Percentiles rank a stretch among this genome's conserved stretches.
These are phyloP conservation scores for Debaryomyces castellii DNA, from an alignment of 805 yeast species.

Conservation along the genomic window DNA sequence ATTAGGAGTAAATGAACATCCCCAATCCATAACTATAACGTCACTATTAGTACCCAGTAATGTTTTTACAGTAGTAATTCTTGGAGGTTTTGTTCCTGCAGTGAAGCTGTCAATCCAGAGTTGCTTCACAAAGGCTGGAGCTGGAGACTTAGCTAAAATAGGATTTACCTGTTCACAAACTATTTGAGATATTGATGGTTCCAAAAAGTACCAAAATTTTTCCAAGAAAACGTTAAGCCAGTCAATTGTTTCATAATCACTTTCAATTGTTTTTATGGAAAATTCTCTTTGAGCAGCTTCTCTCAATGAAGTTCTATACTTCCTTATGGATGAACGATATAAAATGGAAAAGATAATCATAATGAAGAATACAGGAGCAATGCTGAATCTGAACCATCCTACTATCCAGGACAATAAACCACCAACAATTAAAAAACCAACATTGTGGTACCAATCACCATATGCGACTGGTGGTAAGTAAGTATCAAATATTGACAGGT, in stretches of 20 bases:
- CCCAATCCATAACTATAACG: slow-evolving; percentile 98
- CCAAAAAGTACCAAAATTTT: slow-evolving; percentile 89
- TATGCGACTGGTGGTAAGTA: slow-evolving; percentile 72
- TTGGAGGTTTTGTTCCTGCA: slow-evolving; percentile 92
- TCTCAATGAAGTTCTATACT: slow-evolving; percentile 71
- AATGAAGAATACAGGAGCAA: slow-evolving; percentile 80
- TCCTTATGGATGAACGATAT: slow-evolving; percentile 81
- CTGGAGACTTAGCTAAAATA: slow-evolving; percentile 69
- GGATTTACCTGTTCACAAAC: slow-evolving; percentile 86
- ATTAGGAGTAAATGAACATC: slow-evolving; percentile 88
- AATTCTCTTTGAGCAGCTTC: slow-evolving; percentile 85
- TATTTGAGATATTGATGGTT: slow-evolving; percentile 84
- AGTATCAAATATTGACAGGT: slow-evolving; percentile 72
- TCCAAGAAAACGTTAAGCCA: slow-evolving; percentile 90
- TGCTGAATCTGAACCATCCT: slow-evolving; percentile 73
- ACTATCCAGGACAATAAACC: slow-evolving; percentile 73
- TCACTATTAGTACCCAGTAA: slow-evolving; percentile 87
- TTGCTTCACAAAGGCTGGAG: slow-evolving; percentile 80
- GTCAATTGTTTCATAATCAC: slow-evolving; percentile 90
- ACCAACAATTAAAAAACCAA: slow-evolving; percentile 66
- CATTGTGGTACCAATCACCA: slow-evolving; percentile 96
- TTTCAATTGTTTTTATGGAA: slow-evolving; percentile 76
- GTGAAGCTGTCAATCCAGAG: slow-evolving; percentile 88
- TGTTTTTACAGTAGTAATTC: slow-evolving; percentile 87
- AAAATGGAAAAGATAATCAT: slow-evolving; percentile 60